These are phyloP conservation scores for Aspergillus floridensis DNA, from an alignment of 2,329 filamentous ascomycete genomes.

Conservation along the genomic window DNA sequence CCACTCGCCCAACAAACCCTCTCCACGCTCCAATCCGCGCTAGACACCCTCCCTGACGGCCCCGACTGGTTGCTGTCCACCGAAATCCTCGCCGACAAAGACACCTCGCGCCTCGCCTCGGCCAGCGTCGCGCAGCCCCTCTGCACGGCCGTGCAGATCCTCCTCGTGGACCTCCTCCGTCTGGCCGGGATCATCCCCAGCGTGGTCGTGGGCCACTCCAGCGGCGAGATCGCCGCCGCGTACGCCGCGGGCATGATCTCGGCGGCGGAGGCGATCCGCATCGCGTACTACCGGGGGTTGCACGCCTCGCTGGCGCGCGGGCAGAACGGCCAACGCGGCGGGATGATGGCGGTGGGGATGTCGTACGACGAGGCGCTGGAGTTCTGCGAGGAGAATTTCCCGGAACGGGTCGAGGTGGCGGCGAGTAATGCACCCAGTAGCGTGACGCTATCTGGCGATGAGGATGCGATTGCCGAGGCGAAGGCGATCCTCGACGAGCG, in stretches of 20 bases:
- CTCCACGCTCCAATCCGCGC: neutral
- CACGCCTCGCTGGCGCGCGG: constrained; percentile 18
- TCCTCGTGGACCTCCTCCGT: constrained; percentile 16
- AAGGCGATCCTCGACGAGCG: constrained; percentile 26
- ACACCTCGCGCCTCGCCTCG: neutral
- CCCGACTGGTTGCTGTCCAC: constrained; percentile 9
- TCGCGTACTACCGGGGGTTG: constrained; percentile 46
- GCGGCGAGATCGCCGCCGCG: constrained; percentile 50
- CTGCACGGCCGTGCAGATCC: constrained; percentile 20
- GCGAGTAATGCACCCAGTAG: constrained; percentile 39
- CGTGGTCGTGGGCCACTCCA: constrained; percentile 48
- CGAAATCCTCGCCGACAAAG: neutral
- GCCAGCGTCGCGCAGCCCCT: constrained; percentile 19
- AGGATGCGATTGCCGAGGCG: constrained; percentile 27
- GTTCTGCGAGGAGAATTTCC: constrained; percentile 20
- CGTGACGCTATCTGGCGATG: constrained; percentile 45
- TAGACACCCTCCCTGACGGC: neutral
- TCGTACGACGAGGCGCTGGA: constrained; percentile 30
- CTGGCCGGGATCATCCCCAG: constrained; percentile 29
- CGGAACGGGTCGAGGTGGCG: constrained; percentile 25
- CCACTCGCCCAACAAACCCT: neutral
- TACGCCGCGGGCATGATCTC: constrained; percentile 48
- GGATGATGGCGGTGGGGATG: constrained; percentile 49
- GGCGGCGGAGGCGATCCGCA: constrained; percentile 38
- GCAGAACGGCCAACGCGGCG: constrained; percentile 27